Evolutionary conservation across 768 basidiomycete species (phyloP).

Genomic region (Pleurotus salmoneostramineus): DNA sequence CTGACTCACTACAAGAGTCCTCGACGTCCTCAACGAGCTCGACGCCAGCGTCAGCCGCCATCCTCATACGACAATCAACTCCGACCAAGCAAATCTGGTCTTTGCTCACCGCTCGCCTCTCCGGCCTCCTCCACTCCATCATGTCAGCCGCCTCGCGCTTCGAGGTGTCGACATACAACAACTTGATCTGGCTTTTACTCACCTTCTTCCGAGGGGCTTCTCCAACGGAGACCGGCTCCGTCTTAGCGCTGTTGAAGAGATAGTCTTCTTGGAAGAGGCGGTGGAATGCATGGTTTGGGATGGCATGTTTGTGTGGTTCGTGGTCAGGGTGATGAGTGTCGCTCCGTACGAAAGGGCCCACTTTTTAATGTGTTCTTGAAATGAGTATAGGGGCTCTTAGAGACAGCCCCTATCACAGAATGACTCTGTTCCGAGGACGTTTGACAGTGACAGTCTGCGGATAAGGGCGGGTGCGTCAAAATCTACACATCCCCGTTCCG

Average conservation of each 20-base stretch:
- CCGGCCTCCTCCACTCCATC: not conserved
- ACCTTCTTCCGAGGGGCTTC: not conserved
- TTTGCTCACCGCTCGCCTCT: slow-evolving; percentile 4
- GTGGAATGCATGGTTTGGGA: not conserved
- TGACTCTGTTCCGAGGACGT: too few relatives aligned
- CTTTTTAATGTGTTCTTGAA: not conserved
- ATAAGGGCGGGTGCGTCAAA: too few relatives aligned
- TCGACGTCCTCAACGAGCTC: not conserved
- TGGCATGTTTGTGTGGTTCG: not conserved
- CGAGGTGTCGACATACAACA: slow-evolving; percentile 1
- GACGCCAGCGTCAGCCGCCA: slow-evolving; percentile 7
- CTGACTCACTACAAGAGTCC: not conserved
- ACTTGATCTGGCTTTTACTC: slow-evolving; percentile 3
- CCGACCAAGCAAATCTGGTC: slow-evolving; percentile 1
- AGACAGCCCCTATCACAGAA: too few relatives aligned
- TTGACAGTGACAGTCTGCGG: too few relatives aligned
- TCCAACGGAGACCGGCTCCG: slow-evolving; percentile 1
- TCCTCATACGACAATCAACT: not conserved
- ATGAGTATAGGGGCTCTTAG: too few relatives aligned
- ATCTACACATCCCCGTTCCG: too few relatives aligned
- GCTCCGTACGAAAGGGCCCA: not conserved
- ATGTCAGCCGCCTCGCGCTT: not conserved
- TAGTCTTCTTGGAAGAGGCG: not conserved
- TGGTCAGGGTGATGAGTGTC: too few relatives aligned
- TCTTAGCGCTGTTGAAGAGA: slow-evolving; percentile 2